Percentiles rank a stretch among this genome's conserved stretches.
These are phyloP conservation scores for Nemania diffusa DNA, from an alignment of 2,329 filamentous ascomycete species.

Conservation along the genomic window DNA sequence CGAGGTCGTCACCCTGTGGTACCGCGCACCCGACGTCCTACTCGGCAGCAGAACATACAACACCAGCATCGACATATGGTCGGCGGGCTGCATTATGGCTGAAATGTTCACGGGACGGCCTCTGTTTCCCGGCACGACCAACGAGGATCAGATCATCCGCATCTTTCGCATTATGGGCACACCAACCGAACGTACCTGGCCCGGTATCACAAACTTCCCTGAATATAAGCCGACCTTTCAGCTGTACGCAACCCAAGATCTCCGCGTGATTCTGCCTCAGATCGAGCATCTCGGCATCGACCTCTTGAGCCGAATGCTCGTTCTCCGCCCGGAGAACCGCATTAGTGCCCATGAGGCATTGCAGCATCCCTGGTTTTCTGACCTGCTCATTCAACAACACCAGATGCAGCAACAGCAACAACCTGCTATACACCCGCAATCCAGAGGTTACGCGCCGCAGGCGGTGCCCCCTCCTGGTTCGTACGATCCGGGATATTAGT, in stretches of 20 bases:
- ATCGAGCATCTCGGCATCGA: slow-evolving; percentile 90
- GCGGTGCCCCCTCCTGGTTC: slow-evolving; percentile 45
- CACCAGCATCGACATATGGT: slow-evolving; percentile 99
- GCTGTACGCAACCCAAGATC: slow-evolving; percentile 91
- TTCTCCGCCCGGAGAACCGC: slow-evolving; percentile 89
- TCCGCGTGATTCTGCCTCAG: slow-evolving; percentile 86
- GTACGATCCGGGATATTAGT: slow-evolving; percentile 47
- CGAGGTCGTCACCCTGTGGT: slow-evolving; percentile 97
- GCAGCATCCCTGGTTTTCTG: slow-evolving; percentile 91
- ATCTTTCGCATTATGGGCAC: slow-evolving; percentile 99
- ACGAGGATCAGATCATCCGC: slow-evolving; percentile 95
- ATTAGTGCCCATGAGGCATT: slow-evolving; percentile 89
- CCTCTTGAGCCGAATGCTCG: slow-evolving; percentile 88
- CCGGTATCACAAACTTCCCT: slow-evolving; percentile 92
- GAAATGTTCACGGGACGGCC: slow-evolving; percentile 98
- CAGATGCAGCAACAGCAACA: slow-evolving; percentile 56
- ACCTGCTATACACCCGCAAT: slow-evolving; percentile 57
- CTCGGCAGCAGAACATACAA: slow-evolving; percentile 96
- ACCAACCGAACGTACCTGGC: slow-evolving; percentile 94
- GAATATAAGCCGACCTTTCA: slow-evolving; percentile 98
- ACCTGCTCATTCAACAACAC: slow-evolving; percentile 70
- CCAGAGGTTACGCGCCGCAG: slow-evolving; percentile 47
- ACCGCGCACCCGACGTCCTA: slow-evolving; percentile 94
- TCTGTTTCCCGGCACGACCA: slow-evolving; percentile 95
- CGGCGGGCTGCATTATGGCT: slow-evolving; percentile 98